These are phyloP conservation scores for Fusarium stilboides DNA, from an alignment of 2,329 filamentous ascomycete species.

Conservation along the genomic window DNA sequence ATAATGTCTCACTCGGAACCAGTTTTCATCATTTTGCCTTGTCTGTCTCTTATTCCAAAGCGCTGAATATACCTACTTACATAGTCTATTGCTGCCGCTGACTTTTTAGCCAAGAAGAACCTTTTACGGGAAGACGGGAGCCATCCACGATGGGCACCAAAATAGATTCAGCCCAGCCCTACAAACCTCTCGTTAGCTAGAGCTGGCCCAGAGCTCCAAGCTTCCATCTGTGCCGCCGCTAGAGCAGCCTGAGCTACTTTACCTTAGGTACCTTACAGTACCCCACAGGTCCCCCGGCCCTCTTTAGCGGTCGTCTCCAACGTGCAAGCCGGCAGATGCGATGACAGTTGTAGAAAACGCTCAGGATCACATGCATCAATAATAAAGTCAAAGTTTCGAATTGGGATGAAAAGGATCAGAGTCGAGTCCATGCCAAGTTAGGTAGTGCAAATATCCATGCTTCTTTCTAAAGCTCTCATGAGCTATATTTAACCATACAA, in stretches of 20 bases:
- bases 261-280: conserved; percentile 13
- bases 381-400: conserved; percentile 3
- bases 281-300: conserved; percentile 41
- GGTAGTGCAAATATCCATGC: background rate
- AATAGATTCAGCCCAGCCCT: background rate
- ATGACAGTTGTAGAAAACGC: background rate
- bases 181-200: background rate
- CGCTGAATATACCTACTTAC: too few species aligned
- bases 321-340: background rate
- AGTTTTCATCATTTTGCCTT: background rate
- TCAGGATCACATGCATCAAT: conserved; percentile 28
- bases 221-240: conserved; percentile 7
- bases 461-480: background rate
- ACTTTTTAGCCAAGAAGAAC: background rate
- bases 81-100: too few species aligned
- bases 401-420: background rate
- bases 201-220: conserved; percentile 9
- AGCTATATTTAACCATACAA: conserved; percentile 19
- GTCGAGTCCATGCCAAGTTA: conserved; percentile 1
- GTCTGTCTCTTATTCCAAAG: background rate
- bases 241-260: conserved; percentile 1
- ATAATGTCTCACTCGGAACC: background rate
- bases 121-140: background rate
- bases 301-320: conserved; percentile 21
- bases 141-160: background rate